These are phyloP conservation scores for Fagopyrum tataricum DNA, from an alignment of 148 eudicot genomes.

Conservation along the genomic window DNA sequence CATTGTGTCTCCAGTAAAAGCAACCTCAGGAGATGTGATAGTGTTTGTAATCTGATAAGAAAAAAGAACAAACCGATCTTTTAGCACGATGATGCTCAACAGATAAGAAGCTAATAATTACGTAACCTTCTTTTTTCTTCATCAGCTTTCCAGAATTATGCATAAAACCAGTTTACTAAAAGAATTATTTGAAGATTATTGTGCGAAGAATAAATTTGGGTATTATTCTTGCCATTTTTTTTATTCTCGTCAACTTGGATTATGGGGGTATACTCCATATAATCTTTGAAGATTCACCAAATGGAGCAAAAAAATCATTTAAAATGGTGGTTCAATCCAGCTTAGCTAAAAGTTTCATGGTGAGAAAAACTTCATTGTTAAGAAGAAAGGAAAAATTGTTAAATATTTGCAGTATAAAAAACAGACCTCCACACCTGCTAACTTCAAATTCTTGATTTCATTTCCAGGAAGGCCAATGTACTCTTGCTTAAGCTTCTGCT, in stretches of 20 bases:
- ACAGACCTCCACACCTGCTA: constrained; percentile 79
- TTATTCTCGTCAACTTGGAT: no score
- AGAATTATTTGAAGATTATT: no score
- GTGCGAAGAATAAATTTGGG: no score
- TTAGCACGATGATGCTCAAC: neutral
- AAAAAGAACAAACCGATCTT: neutral
- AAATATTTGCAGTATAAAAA: neutral
- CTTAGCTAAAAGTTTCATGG: neutral
- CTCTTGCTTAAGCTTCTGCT: constrained; percentile 75
- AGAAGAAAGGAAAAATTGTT: neutral
- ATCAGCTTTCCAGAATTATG: constrained; percentile 1
- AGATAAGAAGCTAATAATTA: neutral
- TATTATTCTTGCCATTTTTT: neutral
- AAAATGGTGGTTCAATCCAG: neutral
- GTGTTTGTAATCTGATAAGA: constrained; percentile 62
- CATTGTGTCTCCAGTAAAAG: constrained; percentile 90
- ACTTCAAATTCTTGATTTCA: constrained; percentile 68
- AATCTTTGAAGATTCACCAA: no score
- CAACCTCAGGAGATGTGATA: constrained; percentile 69
- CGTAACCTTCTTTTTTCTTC: neutral
- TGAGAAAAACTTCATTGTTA: neutral
- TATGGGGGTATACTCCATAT: no score
- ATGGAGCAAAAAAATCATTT: neutral
- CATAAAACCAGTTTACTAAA: neutral
- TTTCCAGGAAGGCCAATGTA: constrained; percentile 64